A percentile compares a stretch with the other conserved stretches of the same genome.
Evolutionary conservation across 176 grass and related monocot species (phyloP).

Genomic region (Oryza punctata): DNA sequence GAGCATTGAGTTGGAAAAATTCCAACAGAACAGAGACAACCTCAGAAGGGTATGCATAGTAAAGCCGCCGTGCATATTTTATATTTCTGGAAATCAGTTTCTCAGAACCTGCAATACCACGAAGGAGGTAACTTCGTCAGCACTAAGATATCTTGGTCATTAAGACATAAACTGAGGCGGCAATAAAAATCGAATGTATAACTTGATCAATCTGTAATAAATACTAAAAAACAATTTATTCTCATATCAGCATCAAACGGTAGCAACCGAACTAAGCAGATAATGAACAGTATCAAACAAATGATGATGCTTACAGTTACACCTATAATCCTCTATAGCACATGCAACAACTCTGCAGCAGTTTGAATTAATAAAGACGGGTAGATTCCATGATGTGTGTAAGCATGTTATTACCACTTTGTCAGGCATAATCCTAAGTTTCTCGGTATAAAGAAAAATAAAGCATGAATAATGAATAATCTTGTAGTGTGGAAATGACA

Average conservation of each 20-base stretch:
- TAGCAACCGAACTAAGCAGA: conserved; percentile 30
- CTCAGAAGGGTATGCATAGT: conserved; percentile 65
- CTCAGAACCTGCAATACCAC: conserved; percentile 53
- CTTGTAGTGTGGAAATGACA: too few species aligned
- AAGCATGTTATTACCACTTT: too few species aligned
- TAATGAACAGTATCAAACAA: neutral
- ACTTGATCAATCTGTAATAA: neutral
- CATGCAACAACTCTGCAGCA: too few species aligned
- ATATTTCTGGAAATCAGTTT: conserved; percentile 47
- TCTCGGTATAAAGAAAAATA: too few species aligned
- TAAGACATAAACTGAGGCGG: neutral
- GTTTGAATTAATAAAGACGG: too few species aligned
- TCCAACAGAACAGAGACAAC: conserved; percentile 69
- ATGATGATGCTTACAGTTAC: too few species aligned
- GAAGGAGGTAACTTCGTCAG: too few species aligned
- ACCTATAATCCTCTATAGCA: too few species aligned
- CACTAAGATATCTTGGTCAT: neutral
- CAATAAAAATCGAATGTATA: neutral
- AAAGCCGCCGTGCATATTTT: conserved; percentile 58
- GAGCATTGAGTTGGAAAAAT: conserved; percentile 54
- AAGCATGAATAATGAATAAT: too few species aligned
- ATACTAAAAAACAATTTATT: neutral
- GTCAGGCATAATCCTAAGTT: too few species aligned
- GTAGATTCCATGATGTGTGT: too few species aligned
- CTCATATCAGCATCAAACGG: conserved; percentile 21